Evolutionary conservation across 768 basidiomycete genomes (phyloP).

Genomic region (Galerina sulciceps): DNA sequence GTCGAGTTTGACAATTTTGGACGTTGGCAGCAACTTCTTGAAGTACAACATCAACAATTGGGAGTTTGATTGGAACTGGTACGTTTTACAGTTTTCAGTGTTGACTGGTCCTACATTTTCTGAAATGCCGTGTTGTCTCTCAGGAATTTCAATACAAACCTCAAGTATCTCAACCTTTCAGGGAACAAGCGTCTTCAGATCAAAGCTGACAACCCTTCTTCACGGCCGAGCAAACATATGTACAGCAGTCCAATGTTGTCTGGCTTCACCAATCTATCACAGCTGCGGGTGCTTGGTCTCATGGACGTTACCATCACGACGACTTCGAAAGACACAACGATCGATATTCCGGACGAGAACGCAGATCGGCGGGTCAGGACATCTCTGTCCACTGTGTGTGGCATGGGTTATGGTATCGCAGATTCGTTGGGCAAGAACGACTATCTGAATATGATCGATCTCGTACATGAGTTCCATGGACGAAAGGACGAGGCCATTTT

Average conservation of each 20-base stretch:
- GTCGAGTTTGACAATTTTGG: slow-evolving; percentile 76
- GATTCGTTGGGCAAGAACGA: slow-evolving; percentile 86
- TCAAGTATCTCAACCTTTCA: slow-evolving; percentile 94
- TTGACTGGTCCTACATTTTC: not conserved
- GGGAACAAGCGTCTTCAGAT: slow-evolving; percentile 97
- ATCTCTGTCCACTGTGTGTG: slow-evolving; percentile 84
- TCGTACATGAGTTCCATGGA: slow-evolving; percentile 86
- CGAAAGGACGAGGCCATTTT: slow-evolving; percentile 85
- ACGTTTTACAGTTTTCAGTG: slow-evolving; percentile 25
- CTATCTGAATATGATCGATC: slow-evolving; percentile 86
- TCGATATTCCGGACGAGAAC: slow-evolving; percentile 80
- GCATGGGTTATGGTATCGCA: slow-evolving; percentile 95
- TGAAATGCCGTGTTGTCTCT: not conserved
- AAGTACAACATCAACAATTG: slow-evolving; percentile 98
- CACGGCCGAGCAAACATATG: slow-evolving; percentile 5
- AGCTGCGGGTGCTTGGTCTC: slow-evolving; percentile 89
- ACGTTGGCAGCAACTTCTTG: slow-evolving; percentile 91
- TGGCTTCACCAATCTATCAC: slow-evolving; percentile 85
- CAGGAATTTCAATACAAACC: slow-evolving; percentile 96
- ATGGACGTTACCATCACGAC: slow-evolving; percentile 94
- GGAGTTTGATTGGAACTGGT: slow-evolving; percentile 99
- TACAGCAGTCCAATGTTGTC: slow-evolving; percentile 50
- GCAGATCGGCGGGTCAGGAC: slow-evolving; percentile 93
- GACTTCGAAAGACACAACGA: slow-evolving; percentile 49
- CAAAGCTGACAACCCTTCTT: slow-evolving; percentile 60